These are phyloP conservation scores for Linum usitatissimum DNA, from an alignment of 345 rosid species.

Conservation along the genomic window DNA sequence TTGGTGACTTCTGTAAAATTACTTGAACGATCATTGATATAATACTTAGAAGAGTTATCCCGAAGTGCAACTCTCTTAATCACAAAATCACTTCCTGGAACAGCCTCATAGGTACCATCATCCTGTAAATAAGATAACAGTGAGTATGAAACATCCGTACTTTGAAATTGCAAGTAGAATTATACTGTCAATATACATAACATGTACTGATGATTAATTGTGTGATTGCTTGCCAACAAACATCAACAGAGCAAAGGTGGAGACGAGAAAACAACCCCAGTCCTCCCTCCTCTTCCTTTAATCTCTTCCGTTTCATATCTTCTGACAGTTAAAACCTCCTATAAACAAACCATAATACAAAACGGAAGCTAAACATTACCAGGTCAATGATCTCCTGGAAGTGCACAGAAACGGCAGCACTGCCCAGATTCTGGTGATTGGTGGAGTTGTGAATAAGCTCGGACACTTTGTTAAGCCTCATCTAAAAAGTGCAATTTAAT, in stretches of 20 bases:
- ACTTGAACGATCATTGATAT: constrained; percentile 64
- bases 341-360: constrained; percentile 1
- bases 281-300: too few relatives aligned
- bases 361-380: constrained; percentile 32
- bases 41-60: constrained; percentile 92
- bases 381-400: constrained; percentile 89
- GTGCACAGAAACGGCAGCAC: constrained; percentile 93
- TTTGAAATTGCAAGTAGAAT: background rate
- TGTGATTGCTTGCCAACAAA: too few relatives aligned
- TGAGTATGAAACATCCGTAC: background rate
- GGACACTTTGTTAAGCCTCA: constrained; percentile 96
- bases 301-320: too few relatives aligned
- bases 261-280: too few relatives aligned
- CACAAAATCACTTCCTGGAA: constrained; percentile 83
- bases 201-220: too few relatives aligned
- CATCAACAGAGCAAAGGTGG: too few relatives aligned
- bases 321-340: too few relatives aligned
- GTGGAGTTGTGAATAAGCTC: constrained; percentile 98
- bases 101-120: constrained; percentile 68
- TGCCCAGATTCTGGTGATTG: constrained; percentile 84
- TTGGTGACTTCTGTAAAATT: constrained; percentile 95
- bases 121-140: constrained; percentile 34
- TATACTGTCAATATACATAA: too few relatives aligned
- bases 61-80: constrained; percentile 85
- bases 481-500: background rate